A percentile compares a stretch with the other conserved stretches of the same genome.
phyloP scores from a whole-genome alignment of 2,329 filamentous ascomycete genomes.

The Aspergillus niger region DNA sequence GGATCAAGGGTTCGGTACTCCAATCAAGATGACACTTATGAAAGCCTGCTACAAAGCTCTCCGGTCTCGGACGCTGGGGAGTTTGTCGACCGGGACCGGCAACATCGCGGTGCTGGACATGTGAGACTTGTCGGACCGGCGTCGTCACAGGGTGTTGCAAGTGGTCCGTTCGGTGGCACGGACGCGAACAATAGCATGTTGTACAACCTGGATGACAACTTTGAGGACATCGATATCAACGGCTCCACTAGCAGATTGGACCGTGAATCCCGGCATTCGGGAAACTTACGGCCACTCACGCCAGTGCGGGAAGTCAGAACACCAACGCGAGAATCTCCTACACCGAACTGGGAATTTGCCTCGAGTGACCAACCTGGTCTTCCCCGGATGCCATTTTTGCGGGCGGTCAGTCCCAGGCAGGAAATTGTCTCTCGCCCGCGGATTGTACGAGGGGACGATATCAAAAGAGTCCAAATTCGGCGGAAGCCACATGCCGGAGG shows the following conservation, averaged over 20 bases:
- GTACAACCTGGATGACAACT: slow-evolving; percentile 20
- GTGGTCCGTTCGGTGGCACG: slow-evolving; percentile 10
- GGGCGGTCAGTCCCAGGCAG: slow-evolving; percentile 26
- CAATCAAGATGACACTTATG: slow-evolving; percentile 10
- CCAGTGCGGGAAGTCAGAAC: slow-evolving; percentile 26
- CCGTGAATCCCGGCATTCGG: slow-evolving; percentile 24
- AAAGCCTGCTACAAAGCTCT: neutral
- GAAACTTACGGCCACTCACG: slow-evolving; percentile 24
- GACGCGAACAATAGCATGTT: slow-evolving; percentile 11
- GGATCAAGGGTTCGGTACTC: slow-evolving; percentile 12
- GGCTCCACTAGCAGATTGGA: slow-evolving; percentile 20
- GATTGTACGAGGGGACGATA: slow-evolving; percentile 35
- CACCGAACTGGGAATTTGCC: slow-evolving; percentile 3
- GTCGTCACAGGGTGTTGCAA: slow-evolving; percentile 18
- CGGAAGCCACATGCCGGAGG: slow-evolving; percentile 29
- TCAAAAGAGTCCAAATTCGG: slow-evolving; percentile 36
- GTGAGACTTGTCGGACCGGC: slow-evolving; percentile 11
- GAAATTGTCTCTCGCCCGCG: slow-evolving; percentile 37
- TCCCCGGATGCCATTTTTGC: slow-evolving; percentile 23
- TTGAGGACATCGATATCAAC: slow-evolving; percentile 30
- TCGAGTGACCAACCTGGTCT: slow-evolving; percentile 17
- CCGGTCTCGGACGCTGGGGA: slow-evolving; percentile 18
- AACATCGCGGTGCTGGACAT: slow-evolving; percentile 10
- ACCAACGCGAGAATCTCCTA: slow-evolving; percentile 16
- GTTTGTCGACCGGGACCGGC: slow-evolving; percentile 20